Percentiles rank a stretch among this genome's conserved stretches.
Evolutionary conservation across 164 flowering plant genomes (phyloP).

Genomic region (Magnolia sinica): DNA sequence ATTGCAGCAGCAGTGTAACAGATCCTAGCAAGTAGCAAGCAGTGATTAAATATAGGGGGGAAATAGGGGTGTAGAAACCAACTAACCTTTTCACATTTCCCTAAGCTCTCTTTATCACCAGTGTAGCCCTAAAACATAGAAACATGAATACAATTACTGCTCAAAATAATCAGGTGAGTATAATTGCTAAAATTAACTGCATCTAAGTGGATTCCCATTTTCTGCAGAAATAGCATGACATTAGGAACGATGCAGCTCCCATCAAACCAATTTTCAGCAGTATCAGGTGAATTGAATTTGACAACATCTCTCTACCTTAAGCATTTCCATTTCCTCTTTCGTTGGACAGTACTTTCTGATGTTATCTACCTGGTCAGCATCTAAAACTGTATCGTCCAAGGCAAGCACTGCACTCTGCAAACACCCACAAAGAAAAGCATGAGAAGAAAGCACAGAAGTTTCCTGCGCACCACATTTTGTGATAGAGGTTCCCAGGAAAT

Average conservation of each 20-base stretch:
- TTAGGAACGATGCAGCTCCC: background rate
- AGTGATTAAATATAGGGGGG: background rate
- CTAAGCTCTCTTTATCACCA: constrained; percentile 84
- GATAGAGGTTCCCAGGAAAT: background rate
- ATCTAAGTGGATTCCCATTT: background rate
- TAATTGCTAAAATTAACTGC: background rate
- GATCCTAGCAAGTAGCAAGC: background rate
- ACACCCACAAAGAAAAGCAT: constrained; percentile 7
- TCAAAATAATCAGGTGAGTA: constrained; percentile 7
- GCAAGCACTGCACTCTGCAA: constrained; percentile 77
- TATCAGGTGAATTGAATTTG: background rate
- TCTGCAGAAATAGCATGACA: background rate
- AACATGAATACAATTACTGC: constrained; percentile 7
- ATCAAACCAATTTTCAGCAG: background rate
- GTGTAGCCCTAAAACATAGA: constrained; percentile 59
- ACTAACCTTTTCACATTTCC: constrained; percentile 90
- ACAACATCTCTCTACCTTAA: constrained; percentile 51
- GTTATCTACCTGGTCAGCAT: constrained; percentile 92
- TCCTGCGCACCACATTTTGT: background rate
- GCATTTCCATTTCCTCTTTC: constrained; percentile 88
- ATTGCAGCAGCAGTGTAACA: background rate
- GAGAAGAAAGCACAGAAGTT: background rate
- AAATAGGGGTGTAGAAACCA: background rate
- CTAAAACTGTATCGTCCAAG: constrained; percentile 81
- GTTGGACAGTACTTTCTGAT: constrained; percentile 96